phyloP scores from a whole-genome alignment of 176 grass and related monocot species.

The Raddia distichophylla region DNA sequence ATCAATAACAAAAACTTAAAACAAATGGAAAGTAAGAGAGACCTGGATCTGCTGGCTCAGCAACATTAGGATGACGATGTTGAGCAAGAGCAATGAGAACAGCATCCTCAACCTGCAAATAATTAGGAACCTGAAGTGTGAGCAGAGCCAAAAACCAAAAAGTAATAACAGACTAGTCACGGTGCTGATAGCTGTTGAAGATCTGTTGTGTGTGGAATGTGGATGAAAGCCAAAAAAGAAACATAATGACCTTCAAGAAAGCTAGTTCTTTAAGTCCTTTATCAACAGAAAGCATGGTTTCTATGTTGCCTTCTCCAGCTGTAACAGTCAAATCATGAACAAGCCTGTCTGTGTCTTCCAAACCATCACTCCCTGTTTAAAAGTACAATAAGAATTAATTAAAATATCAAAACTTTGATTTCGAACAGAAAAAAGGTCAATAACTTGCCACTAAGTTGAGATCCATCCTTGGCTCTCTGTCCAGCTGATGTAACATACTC shows the following conservation, averaged over 20 bases:
- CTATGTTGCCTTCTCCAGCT: conserved; percentile 87
- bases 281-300: conserved; percentile 92
- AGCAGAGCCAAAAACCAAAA: conserved; percentile 8
- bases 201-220: background rate
- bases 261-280: conserved; percentile 94
- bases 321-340: conserved; percentile 62
- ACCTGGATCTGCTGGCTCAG: conserved; percentile 59
- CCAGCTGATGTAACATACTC: conserved; percentile 88
- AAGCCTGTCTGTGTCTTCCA: conserved; percentile 56
- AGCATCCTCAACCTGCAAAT: conserved; percentile 89
- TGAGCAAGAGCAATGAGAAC: conserved; percentile 76
- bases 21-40: conserved; percentile 12
- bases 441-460: conserved; percentile 48
- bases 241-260: conserved; percentile 71
- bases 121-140: conserved; percentile 23
- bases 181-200: background rate
- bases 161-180: background rate
- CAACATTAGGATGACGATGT: conserved; percentile 63
- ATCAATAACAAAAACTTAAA: conserved; percentile 30
- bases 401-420: background rate
- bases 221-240: conserved; percentile 10
- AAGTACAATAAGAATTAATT: conserved; percentile 3
- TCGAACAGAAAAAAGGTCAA: background rate
- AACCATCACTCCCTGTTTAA: conserved; percentile 50
- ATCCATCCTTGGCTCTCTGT: conserved; percentile 78